Evolutionary conservation across 2,329 filamentous ascomycete species (phyloP).

Genomic region (Aspergillus arachidicola): DNA sequence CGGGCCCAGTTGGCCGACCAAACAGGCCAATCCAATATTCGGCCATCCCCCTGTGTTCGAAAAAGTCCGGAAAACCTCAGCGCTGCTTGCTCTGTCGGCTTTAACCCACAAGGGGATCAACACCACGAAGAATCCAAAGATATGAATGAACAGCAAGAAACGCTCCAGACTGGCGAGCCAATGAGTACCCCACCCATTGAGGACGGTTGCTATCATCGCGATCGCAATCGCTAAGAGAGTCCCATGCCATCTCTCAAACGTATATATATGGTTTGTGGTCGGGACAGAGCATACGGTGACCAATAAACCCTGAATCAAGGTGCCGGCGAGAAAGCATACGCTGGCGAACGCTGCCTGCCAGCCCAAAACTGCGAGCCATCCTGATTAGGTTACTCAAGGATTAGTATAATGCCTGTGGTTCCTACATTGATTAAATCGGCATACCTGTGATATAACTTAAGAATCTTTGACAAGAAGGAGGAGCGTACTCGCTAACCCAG

Average conservation of each 20-base stretch:
- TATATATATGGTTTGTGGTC: conserved; percentile 38
- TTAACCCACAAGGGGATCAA: conserved; percentile 38
- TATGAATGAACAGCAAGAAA: conserved; percentile 53
- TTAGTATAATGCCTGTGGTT: not conserved
- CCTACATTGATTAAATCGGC: not conserved
- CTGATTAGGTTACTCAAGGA: conserved; percentile 13
- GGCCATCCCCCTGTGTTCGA: conserved; percentile 40
- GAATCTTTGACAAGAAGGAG: conserved; percentile 34
- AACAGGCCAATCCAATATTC: conserved; percentile 38
- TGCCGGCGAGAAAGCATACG: conserved; percentile 35
- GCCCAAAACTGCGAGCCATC: conserved; percentile 41
- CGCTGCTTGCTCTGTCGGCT: conserved; percentile 29
- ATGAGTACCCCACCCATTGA: conserved; percentile 53
- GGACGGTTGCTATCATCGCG: conserved; percentile 48
- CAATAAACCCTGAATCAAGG: conserved; percentile 38
- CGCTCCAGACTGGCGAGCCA: conserved; percentile 55
- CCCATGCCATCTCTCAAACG: not conserved
- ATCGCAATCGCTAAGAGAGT: conserved; percentile 25
- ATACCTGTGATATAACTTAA: conserved; percentile 40
- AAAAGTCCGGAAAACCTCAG: conserved; percentile 23
- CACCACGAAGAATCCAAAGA: conserved; percentile 48
- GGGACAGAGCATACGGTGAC: conserved; percentile 32
- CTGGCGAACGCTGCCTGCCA: conserved; percentile 40
- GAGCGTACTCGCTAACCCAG: conserved; percentile 43
- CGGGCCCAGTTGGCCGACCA: conserved; percentile 36